Evolutionary conservation across 2,329 filamentous ascomycete species (phyloP).

Genomic region (Emydomyces testavorans): DNA sequence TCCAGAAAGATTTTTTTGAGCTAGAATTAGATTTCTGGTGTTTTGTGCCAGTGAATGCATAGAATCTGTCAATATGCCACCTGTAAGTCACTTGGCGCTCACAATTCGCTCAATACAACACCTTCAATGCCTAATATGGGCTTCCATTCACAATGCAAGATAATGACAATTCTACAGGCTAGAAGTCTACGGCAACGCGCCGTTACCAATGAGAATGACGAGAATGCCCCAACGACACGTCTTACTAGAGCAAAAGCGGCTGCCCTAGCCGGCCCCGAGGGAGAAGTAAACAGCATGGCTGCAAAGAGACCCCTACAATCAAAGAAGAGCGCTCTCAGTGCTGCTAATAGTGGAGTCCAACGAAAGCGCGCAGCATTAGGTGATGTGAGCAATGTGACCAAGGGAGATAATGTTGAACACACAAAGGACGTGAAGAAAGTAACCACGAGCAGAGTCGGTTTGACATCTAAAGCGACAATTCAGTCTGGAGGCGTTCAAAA

Average conservation of each 20-base stretch:
- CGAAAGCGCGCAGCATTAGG: slow-evolving; percentile 76
- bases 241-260: slow-evolving; percentile 88
- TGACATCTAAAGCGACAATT: slow-evolving; percentile 64
- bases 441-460: slow-evolving; percentile 48
- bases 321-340: slow-evolving; percentile 50
- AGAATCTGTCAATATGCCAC: slow-evolving; percentile 39
- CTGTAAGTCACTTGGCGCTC: slow-evolving; percentile 37
- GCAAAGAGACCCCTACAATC: slow-evolving; percentile 55
- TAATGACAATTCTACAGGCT: slow-evolving; percentile 45
- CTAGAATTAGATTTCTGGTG: not conserved
- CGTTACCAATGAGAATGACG: slow-evolving; percentile 86
- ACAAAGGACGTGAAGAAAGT: slow-evolving; percentile 62
- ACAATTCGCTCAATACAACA: not conserved
- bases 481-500: slow-evolving; percentile 78
- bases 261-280: slow-evolving; percentile 42
- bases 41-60: slow-evolving; percentile 8
- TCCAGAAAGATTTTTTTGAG: not conserved
- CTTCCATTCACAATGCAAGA: slow-evolving; percentile 18
- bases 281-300: slow-evolving; percentile 48
- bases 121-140: not conserved
- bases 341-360: slow-evolving; percentile 40
- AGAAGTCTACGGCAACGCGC: slow-evolving; percentile 62
- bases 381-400: slow-evolving; percentile 91
- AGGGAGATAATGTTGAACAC: slow-evolving; percentile 47
- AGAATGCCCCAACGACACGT: slow-evolving; percentile 68